These are phyloP conservation scores for Mycena haematopus DNA, from an alignment of 768 basidiomycete genomes.

Conservation along the genomic window DNA sequence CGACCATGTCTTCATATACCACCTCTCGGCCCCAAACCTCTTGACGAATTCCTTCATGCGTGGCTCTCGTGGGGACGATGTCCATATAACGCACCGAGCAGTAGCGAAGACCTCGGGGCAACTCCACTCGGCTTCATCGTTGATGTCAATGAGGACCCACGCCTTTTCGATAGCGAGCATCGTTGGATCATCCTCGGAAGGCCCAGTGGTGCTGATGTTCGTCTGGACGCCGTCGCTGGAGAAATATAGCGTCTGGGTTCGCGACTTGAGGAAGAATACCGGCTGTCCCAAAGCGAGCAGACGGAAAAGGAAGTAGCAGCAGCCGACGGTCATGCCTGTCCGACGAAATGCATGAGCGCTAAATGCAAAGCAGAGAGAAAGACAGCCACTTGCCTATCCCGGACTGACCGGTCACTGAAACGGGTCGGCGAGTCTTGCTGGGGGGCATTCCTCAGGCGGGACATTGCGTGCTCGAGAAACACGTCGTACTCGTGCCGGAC, in stretches of 20 bases:
- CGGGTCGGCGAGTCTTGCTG: not conserved
- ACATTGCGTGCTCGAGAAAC: not conserved
- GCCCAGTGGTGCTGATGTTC: not conserved
- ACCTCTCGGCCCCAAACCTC: too few relatives aligned
- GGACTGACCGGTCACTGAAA: not conserved
- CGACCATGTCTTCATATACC: too few relatives aligned
- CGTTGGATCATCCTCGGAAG: not conserved
- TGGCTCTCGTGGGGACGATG: too few relatives aligned
- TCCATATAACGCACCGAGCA: too few relatives aligned
- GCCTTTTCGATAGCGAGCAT: not conserved
- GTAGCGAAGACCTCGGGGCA: not conserved
- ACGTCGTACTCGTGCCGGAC: not conserved
- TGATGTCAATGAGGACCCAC: not conserved
- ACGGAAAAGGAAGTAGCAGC: not conserved
- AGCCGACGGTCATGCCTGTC: not conserved
- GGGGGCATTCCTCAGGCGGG: not conserved
- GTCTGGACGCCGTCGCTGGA: not conserved
- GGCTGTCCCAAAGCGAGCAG: slow-evolving; percentile 2
- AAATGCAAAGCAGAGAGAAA: not conserved
- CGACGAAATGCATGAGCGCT: not conserved
- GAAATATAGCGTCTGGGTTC: not conserved
- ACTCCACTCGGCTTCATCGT: not conserved
- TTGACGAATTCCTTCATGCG: too few relatives aligned
- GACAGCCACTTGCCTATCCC: not conserved
- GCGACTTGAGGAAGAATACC: not conserved